A percentile compares a stretch with the other conserved stretches of the same genome.
Conservation (phyloP, 2,329 filamentous ascomycete species). For the Penicillium sp. region DNA sequence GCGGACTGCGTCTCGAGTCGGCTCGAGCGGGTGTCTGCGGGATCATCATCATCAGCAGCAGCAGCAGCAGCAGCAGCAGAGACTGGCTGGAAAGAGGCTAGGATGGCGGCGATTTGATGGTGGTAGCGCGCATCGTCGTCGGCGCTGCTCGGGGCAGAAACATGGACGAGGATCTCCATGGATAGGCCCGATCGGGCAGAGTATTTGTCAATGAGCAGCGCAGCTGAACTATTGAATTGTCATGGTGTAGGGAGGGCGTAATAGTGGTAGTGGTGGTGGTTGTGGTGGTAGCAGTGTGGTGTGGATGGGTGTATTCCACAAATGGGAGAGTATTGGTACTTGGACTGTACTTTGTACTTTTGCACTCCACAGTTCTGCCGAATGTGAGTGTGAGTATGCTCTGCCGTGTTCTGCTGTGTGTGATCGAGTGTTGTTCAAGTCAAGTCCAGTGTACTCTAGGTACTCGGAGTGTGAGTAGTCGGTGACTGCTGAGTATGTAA, state of each 20-base stretch:
- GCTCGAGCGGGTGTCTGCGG: conserved; percentile 13
- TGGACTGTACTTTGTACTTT: too few relatives aligned
- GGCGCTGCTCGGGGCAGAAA: conserved; percentile 43
- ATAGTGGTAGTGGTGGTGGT: too few relatives aligned
- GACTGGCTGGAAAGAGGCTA: conserved; percentile 36
- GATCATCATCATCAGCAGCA: conserved; percentile 12
- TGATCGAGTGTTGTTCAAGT: too few relatives aligned
- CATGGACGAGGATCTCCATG: conserved; percentile 47
- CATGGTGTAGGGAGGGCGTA: background rate
- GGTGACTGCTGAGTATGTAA: too few relatives aligned
- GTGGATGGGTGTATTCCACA: too few relatives aligned
- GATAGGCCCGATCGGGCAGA: background rate
- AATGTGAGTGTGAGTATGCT: too few relatives aligned
- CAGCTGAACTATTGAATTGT: conserved; percentile 6
- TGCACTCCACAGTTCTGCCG: too few relatives aligned
- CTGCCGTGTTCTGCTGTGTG: too few relatives aligned
- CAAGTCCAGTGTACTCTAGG: too few relatives aligned
- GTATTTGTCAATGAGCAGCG: conserved; percentile 13
- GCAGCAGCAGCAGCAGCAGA: conserved; percentile 15
- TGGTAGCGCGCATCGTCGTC: conserved; percentile 45
- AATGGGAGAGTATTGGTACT: too few relatives aligned
- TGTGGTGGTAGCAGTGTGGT: too few relatives aligned
- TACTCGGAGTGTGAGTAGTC: too few relatives aligned
- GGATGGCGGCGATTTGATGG: conserved; percentile 42
- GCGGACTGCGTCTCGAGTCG: conserved; percentile 8